Conservation (phyloP, 148 eudicot species). For the Hydrangea macrophylla region DNA sequence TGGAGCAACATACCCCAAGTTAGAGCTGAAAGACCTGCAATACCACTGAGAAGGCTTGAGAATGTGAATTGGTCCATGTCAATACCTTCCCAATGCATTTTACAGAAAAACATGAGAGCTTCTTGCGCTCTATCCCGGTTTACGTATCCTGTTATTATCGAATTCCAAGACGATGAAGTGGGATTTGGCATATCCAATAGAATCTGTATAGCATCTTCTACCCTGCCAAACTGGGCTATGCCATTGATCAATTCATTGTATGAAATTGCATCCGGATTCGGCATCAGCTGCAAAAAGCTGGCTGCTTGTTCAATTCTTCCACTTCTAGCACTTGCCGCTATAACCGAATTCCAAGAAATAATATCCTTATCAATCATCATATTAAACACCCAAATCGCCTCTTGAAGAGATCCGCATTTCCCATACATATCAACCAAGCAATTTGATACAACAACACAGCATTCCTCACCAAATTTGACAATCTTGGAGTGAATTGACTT, state of each 20-base stretch:
- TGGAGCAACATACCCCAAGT: conserved; percentile 63
- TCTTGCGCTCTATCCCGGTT: not conserved
- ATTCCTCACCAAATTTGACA: conserved; percentile 44
- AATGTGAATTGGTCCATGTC: conserved; percentile 63
- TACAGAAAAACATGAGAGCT: conserved; percentile 27
- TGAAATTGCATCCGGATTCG: conserved; percentile 63
- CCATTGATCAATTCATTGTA: conserved; percentile 72
- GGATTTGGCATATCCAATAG: conserved; percentile 53
- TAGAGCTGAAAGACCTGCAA: conserved; percentile 51
- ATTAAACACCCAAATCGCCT: conserved; percentile 41
- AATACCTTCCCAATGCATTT: conserved; percentile 43
- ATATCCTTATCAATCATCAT: conserved; percentile 42
- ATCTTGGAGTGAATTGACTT: conserved; percentile 60
- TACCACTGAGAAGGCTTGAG: conserved; percentile 63
- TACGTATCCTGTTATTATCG: not conserved
- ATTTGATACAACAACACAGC: conserved; percentile 47
- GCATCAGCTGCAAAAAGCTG: conserved; percentile 50
- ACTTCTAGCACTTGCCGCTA: conserved; percentile 70
- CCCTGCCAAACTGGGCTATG: conserved; percentile 63
- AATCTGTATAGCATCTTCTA: conserved; percentile 52
- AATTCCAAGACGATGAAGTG: conserved; percentile 36
- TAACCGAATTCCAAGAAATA: conserved; percentile 78
- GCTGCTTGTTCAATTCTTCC: conserved; percentile 50
- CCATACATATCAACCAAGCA: conserved; percentile 94
- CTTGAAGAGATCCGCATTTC: conserved; percentile 44